Percentiles rank a stretch among this genome's conserved stretches.
phyloP scores from a whole-genome alignment of 164 flowering plant species.

The Nymphaea colorata region DNA sequence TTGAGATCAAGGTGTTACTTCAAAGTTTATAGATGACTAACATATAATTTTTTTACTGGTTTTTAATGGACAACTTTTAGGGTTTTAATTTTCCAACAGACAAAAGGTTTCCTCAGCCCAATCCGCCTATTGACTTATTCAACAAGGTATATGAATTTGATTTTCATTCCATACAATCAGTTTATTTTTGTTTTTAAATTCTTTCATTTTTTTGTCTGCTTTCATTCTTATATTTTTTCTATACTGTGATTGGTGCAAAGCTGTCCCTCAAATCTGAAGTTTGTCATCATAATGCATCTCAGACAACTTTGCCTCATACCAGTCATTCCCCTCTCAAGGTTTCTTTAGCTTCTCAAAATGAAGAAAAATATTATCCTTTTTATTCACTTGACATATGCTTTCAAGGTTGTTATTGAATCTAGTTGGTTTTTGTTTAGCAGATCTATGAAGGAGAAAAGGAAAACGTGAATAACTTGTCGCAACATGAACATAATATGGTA shows the following conservation, averaged over 20 bases:
- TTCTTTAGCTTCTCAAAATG: too few species aligned
- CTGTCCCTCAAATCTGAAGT: conserved; percentile 54
- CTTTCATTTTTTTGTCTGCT: not conserved
- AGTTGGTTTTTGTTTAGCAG: too few species aligned
- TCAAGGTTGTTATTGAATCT: too few species aligned
- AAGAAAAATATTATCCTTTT: too few species aligned
- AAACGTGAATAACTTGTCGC: too few species aligned
- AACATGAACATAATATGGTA: too few species aligned
- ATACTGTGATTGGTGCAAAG: conserved; percentile 18
- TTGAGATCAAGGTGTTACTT: too few species aligned
- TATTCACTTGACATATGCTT: too few species aligned
- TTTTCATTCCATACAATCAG: not conserved
- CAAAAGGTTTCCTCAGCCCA: conserved; percentile 37
- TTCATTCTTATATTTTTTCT: conserved; percentile 1
- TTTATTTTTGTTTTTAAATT: not conserved
- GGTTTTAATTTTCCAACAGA: conserved; percentile 60
- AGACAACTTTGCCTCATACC: conserved; percentile 19
- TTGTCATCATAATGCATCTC: conserved; percentile 30
- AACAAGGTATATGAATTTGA: conserved; percentile 38
- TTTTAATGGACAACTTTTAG: conserved; percentile 17
- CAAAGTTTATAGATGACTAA: not conserved
- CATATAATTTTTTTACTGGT: not conserved
- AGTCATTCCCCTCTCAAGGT: conserved; percentile 31
- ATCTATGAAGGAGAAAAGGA: too few species aligned
- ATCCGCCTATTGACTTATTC: conserved; percentile 70